Evolutionary conservation across 2,329 filamentous ascomycete species (phyloP), one percentile per base, ranked within the genome.

Genomic region (Bimuria novae-zelandiae): DNA sequence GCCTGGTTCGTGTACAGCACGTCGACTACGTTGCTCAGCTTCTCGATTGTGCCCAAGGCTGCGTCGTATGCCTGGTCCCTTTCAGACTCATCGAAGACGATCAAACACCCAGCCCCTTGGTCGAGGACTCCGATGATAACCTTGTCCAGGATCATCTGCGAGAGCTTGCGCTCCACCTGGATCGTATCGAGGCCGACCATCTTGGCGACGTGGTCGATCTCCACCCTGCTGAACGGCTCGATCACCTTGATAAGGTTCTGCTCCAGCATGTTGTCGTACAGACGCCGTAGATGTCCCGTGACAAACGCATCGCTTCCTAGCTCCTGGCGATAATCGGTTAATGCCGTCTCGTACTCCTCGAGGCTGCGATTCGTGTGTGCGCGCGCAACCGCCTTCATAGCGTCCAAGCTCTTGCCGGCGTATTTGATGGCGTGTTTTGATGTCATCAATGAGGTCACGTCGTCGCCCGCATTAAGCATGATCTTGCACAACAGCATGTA

Each of bases 401-500:
- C 94, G 77, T 99, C 94, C 59, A 99, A 86, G 72, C 91, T 94
- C 78, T 93, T 91, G 66, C 93, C 92, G 27, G 92, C 92, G 73
- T 99, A 97, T 77, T 95, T 94, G 71, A 95, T 86, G 33, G 95
- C 94, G 76, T 97, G 92, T 83, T 99, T 99, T 49, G 91, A 95
- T 25, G 89, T 86, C 86, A 99, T 91, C 63, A 99, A 85, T 71
- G 89, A 86, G 78, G 93, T 96, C 74, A 99, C 93, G 75, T 99
- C 95, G 80, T 97, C 92, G 62, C 87, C 91, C 35, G 95, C 83
- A 78, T 99, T 99, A 65, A 99, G 84, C 95, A 99, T 99, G 76
- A 99, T 94, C 82, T 99, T 99, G 86, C 94, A 97, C 30, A 99
- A 87, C 49, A 99, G 85, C 94, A 99, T 99, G 82, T 99, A 99